Base-by-base conservation (phyloP, 2,329 filamentous ascomycete species). In the Davidsoniella eucalypti region DNA sequence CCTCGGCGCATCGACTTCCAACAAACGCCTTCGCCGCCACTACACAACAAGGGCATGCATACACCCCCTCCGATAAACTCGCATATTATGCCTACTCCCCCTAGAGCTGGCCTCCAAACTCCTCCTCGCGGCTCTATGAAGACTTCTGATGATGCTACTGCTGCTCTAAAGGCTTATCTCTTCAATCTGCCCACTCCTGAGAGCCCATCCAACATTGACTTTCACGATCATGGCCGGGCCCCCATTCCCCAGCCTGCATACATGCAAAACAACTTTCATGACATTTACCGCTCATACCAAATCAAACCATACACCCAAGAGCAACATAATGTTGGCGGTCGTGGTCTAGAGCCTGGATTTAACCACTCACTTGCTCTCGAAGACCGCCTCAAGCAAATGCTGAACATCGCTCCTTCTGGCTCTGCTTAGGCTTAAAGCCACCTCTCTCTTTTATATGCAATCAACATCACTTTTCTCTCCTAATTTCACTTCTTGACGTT, bases 121-220 rank as follows among this genome's bases (percentile, higher is more conserved):
- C 46, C 46, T 49, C 51, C 51, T 14, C 41, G 37, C 29, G 37
- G 16, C 12, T 14, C 26, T 23, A 42, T 18, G 4, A 21, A 50
- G 18, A 51, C 52, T n/a, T 54, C 55, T 18, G 61, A 60, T 26
- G 63, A 67, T 51, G 59, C 63, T 17, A 58, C 64, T 4, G 73
- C 78, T 55, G 72, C 72, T 44, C 59, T 79, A 21, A 80, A 79
- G 59, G 70, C 67, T 43, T 78, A 73, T 56, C 60, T 78, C 1
- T 76, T 76, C 46, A 66, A 68, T 38, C 18, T 52, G 23, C 48
- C 47, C 6, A 48, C 44, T 12, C 48, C 48, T 6, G 48, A 50
- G 18, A 50, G 39, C 18, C 48, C 41, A n/a, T 50, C 42, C 2
- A 40, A 36, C 29, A 16, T n/a, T 5, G 37, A 38, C 39, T 33